Evolutionary conservation across 2,329 filamentous ascomycete species (phyloP).

Genomic region (Xylariaceae sp.): DNA sequence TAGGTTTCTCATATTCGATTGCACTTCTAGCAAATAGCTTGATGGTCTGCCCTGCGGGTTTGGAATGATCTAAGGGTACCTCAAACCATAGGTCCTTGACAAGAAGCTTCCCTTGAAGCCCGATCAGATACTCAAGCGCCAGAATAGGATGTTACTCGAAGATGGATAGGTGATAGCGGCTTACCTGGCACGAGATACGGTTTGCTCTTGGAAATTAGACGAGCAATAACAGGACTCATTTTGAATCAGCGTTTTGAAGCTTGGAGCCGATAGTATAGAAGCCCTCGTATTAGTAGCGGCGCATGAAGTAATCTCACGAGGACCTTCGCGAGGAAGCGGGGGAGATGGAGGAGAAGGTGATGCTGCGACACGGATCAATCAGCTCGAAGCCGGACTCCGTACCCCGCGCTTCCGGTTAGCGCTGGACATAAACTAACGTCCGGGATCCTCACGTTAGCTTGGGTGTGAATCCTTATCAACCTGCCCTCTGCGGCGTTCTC

Average conservation of each 20-base stretch:
- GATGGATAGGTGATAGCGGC: not conserved
- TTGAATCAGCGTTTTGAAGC: not conserved
- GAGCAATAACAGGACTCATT: conserved; percentile 29
- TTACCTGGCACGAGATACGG: conserved; percentile 40
- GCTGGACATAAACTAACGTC: not conserved
- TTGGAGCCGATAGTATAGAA: not conserved
- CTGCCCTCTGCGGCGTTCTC: too few species aligned
- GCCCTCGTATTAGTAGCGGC: not conserved
- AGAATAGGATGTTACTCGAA: not conserved
- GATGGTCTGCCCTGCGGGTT: conserved; percentile 57
- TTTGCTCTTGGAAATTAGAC: conserved; percentile 36
- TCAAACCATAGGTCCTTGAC: conserved; percentile 83
- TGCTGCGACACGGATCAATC: not conserved
- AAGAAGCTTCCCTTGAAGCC: conserved; percentile 59
- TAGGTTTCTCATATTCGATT: conserved; percentile 59
- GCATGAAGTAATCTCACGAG: not conserved
- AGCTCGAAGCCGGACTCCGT: not conserved
- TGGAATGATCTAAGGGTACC: conserved; percentile 74
- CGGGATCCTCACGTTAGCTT: too few species aligned
- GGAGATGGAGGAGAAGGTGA: not conserved
- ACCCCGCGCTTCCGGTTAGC: not conserved
- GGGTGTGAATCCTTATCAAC: too few species aligned
- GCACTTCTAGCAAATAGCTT: conserved; percentile 75
- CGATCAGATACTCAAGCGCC: conserved; percentile 13
- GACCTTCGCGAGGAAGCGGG: not conserved